Percentiles rank a stretch among this genome's conserved stretches.
phyloP scores from a whole-genome alignment of 169 alveolate genomes.

The Plasmodium adleri region DNA sequence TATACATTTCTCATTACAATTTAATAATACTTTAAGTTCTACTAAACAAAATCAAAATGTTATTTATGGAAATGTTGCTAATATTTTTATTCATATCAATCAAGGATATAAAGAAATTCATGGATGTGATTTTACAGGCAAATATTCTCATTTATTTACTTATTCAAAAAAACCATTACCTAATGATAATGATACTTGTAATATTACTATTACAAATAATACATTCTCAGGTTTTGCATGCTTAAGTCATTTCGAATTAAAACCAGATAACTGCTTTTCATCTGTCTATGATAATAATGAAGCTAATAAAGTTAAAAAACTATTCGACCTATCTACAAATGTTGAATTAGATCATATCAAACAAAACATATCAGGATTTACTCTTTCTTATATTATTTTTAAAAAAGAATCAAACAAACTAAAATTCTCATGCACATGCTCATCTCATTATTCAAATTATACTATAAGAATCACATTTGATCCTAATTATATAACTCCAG shows the following conservation, averaged over 20 bases:
- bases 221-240: conserved; percentile 70
- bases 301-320: conserved; percentile 15
- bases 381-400: conserved; percentile 39
- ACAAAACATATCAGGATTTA: conserved; percentile 28
- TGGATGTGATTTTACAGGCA: conserved; percentile 73
- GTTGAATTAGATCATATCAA: conserved; percentile 41
- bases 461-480: conserved; percentile 22
- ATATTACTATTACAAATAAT: conserved; percentile 23
- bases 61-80: conserved; percentile 14
- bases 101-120: conserved; percentile 40
- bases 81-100: conserved; percentile 11
- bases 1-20: conserved; percentile 29
- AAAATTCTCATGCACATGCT: conserved; percentile 40
- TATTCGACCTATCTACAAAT: conserved; percentile 14
- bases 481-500: conserved; percentile 6
- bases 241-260: conserved; percentile 8
- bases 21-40: conserved; percentile 13
- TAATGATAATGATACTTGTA: conserved; percentile 18
- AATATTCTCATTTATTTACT: conserved; percentile 30
- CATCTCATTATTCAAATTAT: conserved; percentile 7
- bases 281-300: conserved; percentile 36
- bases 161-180: conserved; percentile 2
- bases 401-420: conserved; percentile 10
- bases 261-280: conserved; percentile 38
- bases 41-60: neutral